A percentile compares a stretch with the other conserved stretches of the same genome.
Evolutionary conservation across 2,329 filamentous ascomycete genomes (phyloP).

Genomic region (Ceratocystis alfenasii): DNA sequence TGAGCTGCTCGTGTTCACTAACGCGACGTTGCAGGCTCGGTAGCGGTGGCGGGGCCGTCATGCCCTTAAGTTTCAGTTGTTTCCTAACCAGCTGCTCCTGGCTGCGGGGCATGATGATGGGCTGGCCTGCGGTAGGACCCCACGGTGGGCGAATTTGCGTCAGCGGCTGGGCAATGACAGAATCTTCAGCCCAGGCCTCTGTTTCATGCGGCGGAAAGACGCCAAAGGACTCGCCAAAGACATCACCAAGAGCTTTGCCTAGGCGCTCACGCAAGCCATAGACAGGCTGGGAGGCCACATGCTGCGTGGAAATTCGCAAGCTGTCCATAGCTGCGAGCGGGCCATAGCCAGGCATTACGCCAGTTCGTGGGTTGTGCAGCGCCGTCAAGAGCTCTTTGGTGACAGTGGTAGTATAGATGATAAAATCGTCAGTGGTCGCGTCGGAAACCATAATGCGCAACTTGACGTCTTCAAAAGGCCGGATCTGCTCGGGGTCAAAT

Average conservation of each 20-base stretch:
- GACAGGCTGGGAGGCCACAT: slow-evolving; percentile 8
- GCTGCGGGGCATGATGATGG: neutral
- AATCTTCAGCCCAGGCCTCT: slow-evolving; percentile 14
- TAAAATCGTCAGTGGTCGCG: slow-evolving; percentile 37
- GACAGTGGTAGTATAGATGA: slow-evolving; percentile 42
- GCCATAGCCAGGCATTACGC: slow-evolving; percentile 17
- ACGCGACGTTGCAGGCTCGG: slow-evolving; percentile 1
- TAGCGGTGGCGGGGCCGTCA: neutral
- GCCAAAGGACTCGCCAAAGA: slow-evolving; percentile 40
- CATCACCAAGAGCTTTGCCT: slow-evolving; percentile 40
- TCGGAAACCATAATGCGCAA: slow-evolving; percentile 42
- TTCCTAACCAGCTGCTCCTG: slow-evolving; percentile 6
- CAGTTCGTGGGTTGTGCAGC: slow-evolving; percentile 36
- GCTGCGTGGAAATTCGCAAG: slow-evolving; percentile 24
- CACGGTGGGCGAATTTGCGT: slow-evolving; percentile 6
- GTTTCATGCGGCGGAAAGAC: slow-evolving; percentile 26
- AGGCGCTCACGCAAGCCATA: slow-evolving; percentile 43
- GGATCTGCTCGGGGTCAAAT: slow-evolving; percentile 22
- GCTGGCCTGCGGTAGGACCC: neutral
- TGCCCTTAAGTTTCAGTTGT: slow-evolving; percentile 5
- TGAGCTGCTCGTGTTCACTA: slow-evolving; percentile 6
- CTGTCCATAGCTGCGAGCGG: slow-evolving; percentile 27
- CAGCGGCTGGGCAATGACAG: neutral
- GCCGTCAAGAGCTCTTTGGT: slow-evolving; percentile 38
- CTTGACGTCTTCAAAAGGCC: slow-evolving; percentile 37